A percentile compares a stretch with the other conserved stretches of the same genome.
These are phyloP conservation scores for Petrea volubilis DNA, from an alignment of 257 asterid genomes.

Conservation along the genomic window DNA sequence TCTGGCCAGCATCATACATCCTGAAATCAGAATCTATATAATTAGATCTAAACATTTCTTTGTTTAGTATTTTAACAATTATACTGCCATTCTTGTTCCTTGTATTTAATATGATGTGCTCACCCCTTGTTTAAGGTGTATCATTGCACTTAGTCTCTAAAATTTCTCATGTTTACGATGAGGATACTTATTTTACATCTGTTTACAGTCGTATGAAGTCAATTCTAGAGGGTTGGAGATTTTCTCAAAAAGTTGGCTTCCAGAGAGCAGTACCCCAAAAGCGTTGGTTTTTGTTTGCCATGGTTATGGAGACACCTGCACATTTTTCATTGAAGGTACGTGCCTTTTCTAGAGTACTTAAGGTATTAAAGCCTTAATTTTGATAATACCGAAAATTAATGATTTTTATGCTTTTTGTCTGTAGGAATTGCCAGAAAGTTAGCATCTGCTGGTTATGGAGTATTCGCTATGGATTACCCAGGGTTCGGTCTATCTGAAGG, in stretches of 20 bases:
- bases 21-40: background rate
- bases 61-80: background rate
- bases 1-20: background rate
- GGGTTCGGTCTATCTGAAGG: constrained; percentile 97
- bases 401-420: constrained; percentile 14
- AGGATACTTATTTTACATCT: constrained; percentile 13
- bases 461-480: constrained; percentile 89
- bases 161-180: constrained; percentile 11
- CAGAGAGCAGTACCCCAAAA: constrained; percentile 60
- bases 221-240: constrained; percentile 86
- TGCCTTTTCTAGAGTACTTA: constrained; percentile 6
- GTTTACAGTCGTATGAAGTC: constrained; percentile 63
- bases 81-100: constrained; percentile 2
- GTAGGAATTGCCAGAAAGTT: constrained; percentile 83
- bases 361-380: background rate
- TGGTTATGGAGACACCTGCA: constrained; percentile 94
- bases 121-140: background rate
- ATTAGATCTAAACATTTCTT: background rate
- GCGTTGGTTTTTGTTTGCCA: constrained; percentile 82
- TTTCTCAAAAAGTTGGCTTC: constrained; percentile 91
- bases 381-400: constrained; percentile 6
- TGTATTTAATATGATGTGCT: background rate
- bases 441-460: constrained; percentile 79
- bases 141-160: background rate
- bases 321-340: constrained; percentile 88